Base-by-base conservation (phyloP, 225 moss, liverwort and hornwort species). In the Polytrichum commune region DNA sequence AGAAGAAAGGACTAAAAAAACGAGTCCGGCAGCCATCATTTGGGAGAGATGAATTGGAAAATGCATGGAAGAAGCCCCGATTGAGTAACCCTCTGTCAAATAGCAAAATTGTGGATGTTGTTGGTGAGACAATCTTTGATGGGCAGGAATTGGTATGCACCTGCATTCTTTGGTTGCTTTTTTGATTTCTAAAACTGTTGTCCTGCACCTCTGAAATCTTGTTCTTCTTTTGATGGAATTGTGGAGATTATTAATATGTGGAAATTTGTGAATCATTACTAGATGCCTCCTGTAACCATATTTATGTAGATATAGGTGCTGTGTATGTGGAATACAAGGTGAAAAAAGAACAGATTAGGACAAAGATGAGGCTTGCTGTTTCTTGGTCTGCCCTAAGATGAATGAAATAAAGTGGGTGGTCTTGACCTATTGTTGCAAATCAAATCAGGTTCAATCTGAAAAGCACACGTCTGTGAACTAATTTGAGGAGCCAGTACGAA, bases 51-150 rank as follows among this genome's bases (percentile, higher is more conserved):
- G 75, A 54, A 33, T 28, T 57, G 27, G 80, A 75, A 53, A 66
- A 70, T 68, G 32, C 54, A 70, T 62, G 74, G 53, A 81, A 83
- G 66, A 74, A 33, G 55, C 60, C 75, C 62, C 68, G 78, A 62
- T 65, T 77, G 22, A 38, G 29, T 25, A 63, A 8, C 63, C 62
- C 54, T 71, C 75, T 73, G 33, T 73, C 78, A 69, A 56, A 60
- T 62, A 30, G 20, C n/a, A n/a, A 28, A 2, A 32, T 29, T 0
- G 29, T 27, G 7, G 2, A 19, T 4, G 7, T 27, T 6, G 13
- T 5, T 13, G 80, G 86, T 32, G 83, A 83, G 80, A 66, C 66
- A 33, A 76, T 80, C 71, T 68, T 74, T 74, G 74, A 72, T 53
- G 78, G 76, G 46, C 67, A 83, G 63, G 74, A 83, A 62, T 61